phyloP scores from a whole-genome alignment of 305 asterid genomes.

The Petunia hybrid region DNA sequence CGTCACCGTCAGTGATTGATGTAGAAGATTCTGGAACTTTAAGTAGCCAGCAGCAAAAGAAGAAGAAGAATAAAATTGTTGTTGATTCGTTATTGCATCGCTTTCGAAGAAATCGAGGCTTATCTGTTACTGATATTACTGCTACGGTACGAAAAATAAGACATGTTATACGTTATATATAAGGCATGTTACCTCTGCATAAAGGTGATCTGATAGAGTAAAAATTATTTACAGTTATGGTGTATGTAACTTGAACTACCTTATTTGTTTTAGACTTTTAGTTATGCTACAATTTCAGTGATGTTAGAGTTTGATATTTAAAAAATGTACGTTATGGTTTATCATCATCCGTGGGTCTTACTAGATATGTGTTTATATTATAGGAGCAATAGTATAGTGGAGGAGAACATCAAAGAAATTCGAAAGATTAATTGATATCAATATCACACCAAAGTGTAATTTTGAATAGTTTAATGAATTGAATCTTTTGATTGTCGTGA shows the following conservation, averaged over 20 bases:
- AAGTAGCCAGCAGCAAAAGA: slow-evolving; percentile 47
- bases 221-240: too few relatives aligned
- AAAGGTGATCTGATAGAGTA: too few relatives aligned
- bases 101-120: slow-evolving; percentile 68
- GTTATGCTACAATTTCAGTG: too few relatives aligned
- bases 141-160: slow-evolving; percentile 56
- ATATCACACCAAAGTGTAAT: not conserved
- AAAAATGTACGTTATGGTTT: not conserved
- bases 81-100: slow-evolving; percentile 61
- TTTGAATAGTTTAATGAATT: slow-evolving; percentile 13
- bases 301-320: too few relatives aligned
- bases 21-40: slow-evolving; percentile 67
- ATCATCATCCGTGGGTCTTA: not conserved
- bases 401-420: not conserved
- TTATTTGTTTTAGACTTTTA: too few relatives aligned
- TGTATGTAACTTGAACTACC: too few relatives aligned
- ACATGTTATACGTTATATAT: too few relatives aligned
- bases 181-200: too few relatives aligned
- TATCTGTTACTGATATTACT: slow-evolving; percentile 82
- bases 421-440: not conserved
- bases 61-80: slow-evolving; percentile 44
- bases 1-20: slow-evolving; percentile 43
- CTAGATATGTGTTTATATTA: too few relatives aligned
- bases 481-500: too few relatives aligned
- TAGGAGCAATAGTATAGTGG: not conserved